Evolutionary conservation across 257 asterid genomes (phyloP).

Genomic region (Scutellaria minor): DNA sequence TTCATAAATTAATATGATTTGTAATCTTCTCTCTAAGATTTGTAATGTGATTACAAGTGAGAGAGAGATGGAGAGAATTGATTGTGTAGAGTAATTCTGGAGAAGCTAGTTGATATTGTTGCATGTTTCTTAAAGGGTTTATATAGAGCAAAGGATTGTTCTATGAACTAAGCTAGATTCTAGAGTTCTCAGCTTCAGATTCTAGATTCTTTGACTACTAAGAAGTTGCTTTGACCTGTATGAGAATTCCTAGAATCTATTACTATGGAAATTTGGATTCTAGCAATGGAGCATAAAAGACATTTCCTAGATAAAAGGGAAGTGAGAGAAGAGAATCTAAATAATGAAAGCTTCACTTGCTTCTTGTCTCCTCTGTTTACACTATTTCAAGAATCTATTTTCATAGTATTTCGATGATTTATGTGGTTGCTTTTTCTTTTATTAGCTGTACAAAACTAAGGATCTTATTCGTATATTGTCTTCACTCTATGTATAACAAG

Average conservation of each 20-base stretch:
- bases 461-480: not conserved
- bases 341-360: slow-evolving; percentile 13
- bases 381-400: not conserved
- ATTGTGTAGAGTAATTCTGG: not conserved
- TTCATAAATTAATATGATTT: too few relatives aligned
- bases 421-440: too few relatives aligned
- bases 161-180: not conserved
- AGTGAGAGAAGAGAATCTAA: not conserved
- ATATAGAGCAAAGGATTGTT: slow-evolving; percentile 29
- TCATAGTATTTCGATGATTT: not conserved
- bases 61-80: not conserved
- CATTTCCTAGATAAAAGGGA: too few relatives aligned
- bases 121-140: slow-evolving; percentile 30
- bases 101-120: slow-evolving; percentile 12
- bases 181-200: too few relatives aligned
- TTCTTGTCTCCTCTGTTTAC: not conserved
- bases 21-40: not conserved
- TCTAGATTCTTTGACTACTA: not conserved
- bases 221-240: not conserved
- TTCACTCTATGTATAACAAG: too few relatives aligned
- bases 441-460: not conserved
- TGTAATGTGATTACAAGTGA: not conserved
- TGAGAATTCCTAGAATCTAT: not conserved
- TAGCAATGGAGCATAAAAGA: not conserved
- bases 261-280: not conserved